phyloP scores from a whole-genome alignment of 2,329 filamentous ascomycete genomes.

The Arthrobotrys musiformis region DNA sequence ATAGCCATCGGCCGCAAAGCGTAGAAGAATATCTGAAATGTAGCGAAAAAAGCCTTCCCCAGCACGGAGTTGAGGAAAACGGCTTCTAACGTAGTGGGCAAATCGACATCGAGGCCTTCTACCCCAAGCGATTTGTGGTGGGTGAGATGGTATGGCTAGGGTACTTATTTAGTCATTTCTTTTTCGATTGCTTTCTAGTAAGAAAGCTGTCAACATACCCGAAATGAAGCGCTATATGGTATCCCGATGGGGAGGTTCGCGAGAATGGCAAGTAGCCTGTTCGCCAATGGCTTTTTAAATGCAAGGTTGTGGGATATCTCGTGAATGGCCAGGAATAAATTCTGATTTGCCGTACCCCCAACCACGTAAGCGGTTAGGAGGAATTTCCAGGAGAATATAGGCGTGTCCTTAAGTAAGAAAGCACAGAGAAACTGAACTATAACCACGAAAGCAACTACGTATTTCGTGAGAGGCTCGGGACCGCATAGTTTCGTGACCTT shows the following conservation, averaged over 20 bases:
- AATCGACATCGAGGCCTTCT: constrained; percentile 93
- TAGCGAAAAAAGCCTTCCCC: constrained; percentile 98
- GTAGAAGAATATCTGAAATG: constrained; percentile 99
- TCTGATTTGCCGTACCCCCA: constrained; percentile 96
- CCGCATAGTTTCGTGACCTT: constrained; percentile 95
- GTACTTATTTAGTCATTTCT: not conserved
- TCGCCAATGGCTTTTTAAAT: constrained; percentile 81
- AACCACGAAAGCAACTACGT: constrained; percentile 85
- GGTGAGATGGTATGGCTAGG: constrained; percentile 91
- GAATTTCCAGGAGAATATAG: constrained; percentile 85
- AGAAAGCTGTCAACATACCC: constrained; percentile 68
- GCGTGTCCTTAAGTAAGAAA: constrained; percentile 77
- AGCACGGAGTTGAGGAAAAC: constrained; percentile 92
- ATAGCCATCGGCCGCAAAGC: constrained; percentile 94
- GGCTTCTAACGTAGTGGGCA: constrained; percentile 90
- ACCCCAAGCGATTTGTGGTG: constrained; percentile 99
- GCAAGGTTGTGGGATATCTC: constrained; percentile 98
- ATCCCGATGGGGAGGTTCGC: constrained; percentile 96
- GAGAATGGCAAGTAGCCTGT: constrained; percentile 87
- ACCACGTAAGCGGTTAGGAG: constrained; percentile 88
- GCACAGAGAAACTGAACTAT: constrained; percentile 81
- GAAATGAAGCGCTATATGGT: constrained; percentile 94
- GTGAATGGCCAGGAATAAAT: constrained; percentile 97
- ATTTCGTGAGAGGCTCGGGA: constrained; percentile 94
- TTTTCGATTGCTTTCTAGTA: not conserved